Evolutionary conservation across 805 yeast genomes (phyloP).

Genomic region (Wickerhamiella vanderwaltii): DNA sequence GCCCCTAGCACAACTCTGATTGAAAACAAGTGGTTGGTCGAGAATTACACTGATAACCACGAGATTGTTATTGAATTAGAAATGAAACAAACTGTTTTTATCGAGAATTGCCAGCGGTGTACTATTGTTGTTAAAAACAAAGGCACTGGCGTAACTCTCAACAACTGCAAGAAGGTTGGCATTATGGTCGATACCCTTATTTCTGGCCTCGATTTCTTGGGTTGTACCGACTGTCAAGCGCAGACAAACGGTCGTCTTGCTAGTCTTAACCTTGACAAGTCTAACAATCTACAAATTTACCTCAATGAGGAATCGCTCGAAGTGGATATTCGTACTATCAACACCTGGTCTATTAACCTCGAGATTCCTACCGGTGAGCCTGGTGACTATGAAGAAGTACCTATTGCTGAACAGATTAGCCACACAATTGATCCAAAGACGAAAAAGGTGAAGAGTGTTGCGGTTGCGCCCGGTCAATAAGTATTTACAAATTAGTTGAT

Average conservation of each 20-base stretch:
- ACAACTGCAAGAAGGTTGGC: slow-evolving; percentile 59
- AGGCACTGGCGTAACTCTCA: slow-evolving; percentile 74
- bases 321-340: slow-evolving; percentile 71
- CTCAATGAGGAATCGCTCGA: slow-evolving; percentile 58
- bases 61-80: slow-evolving; percentile 67
- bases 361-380: slow-evolving; percentile 64
- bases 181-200: slow-evolving; percentile 74
- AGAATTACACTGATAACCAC: slow-evolving; percentile 54
- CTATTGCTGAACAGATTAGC: slow-evolving; percentile 85
- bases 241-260: slow-evolving; percentile 80
- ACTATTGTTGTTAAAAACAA: slow-evolving; percentile 82
- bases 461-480: slow-evolving; percentile 10
- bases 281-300: slow-evolving; percentile 75
- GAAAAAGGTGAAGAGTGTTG: slow-evolving; percentile 9
- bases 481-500: neutral
- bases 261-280: slow-evolving; percentile 74
- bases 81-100: slow-evolving; percentile 77
- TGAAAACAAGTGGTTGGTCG: slow-evolving; percentile 83
- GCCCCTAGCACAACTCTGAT: slow-evolving; percentile 56
- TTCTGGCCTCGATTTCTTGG: slow-evolving; percentile 79
- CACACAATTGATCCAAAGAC: slow-evolving; percentile 37
- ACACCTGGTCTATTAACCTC: slow-evolving; percentile 74
- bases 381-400: slow-evolving; percentile 60
- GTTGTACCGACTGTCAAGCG: slow-evolving; percentile 65
- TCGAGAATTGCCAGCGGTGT: slow-evolving; percentile 63